Conservation (phyloP, 2,329 filamentous ascomycete species). For the Teratosphaeria gauchensis region DNA sequence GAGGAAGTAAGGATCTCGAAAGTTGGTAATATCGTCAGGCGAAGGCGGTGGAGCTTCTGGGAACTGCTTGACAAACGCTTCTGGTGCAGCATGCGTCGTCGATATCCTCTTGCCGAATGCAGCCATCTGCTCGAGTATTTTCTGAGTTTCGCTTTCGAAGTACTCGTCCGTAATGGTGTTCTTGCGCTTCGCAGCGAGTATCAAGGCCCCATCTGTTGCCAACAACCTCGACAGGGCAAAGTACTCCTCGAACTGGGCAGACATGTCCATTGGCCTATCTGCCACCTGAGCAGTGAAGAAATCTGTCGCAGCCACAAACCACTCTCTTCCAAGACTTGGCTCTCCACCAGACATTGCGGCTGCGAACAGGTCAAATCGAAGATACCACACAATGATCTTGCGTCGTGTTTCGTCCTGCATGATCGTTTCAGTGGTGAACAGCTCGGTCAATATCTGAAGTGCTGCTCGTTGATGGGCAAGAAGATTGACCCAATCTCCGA, state of each 20-base stretch:
- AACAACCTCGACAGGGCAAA: conserved; percentile 60
- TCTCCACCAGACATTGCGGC: conserved; percentile 73
- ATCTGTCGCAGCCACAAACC: conserved; percentile 59
- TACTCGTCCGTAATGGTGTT: conserved; percentile 55
- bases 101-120: conserved; percentile 43
- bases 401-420: conserved; percentile 61
- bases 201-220: conserved; percentile 67
- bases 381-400: conserved; percentile 78
- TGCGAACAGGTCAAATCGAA: conserved; percentile 76
- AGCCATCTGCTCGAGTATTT: conserved; percentile 42
- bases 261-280: conserved; percentile 52
- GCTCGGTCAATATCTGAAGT: conserved; percentile 63
- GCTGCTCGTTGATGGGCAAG: conserved; percentile 89
- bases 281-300: conserved; percentile 52
- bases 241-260: conserved; percentile 53
- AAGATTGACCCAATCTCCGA: conserved; percentile 91
- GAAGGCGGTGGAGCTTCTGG: conserved; percentile 38
- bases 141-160: conserved; percentile 52
- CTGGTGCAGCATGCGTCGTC: conserved; percentile 50
- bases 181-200: conserved; percentile 61
- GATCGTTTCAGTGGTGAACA: conserved; percentile 69
- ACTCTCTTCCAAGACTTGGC: conserved; percentile 63
- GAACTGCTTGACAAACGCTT: conserved; percentile 56
- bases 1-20: conserved; percentile 59
- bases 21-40: conserved; percentile 60